Conservation (phyloP, 1,139 yeast genomes). For the Hyphopichia pseudoburtonii region DNA sequence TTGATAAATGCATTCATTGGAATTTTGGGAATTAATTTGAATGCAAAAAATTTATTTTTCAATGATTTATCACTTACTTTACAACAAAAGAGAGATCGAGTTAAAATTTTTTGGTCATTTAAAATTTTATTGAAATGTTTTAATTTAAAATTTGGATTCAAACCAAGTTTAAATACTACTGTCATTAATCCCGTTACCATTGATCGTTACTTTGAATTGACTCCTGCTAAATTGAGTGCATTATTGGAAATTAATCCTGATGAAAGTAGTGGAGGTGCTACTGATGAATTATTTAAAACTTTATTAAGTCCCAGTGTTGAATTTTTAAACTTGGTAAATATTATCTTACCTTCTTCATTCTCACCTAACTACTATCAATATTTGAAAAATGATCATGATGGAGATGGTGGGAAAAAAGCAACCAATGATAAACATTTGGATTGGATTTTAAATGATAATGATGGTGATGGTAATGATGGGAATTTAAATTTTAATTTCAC, state of each 20-base stretch:
- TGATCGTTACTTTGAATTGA: conserved; percentile 46
- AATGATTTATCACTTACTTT: conserved; percentile 42
- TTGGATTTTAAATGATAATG: conserved; percentile 50
- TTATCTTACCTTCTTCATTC: conserved; percentile 50
- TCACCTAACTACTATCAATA: conserved; percentile 51
- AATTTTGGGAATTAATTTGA: conserved; percentile 46
- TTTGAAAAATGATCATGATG: conserved; percentile 31
- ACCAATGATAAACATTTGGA: conserved; percentile 36
- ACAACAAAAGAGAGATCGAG: conserved; percentile 47
- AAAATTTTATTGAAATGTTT: conserved; percentile 53
- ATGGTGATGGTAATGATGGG: conserved; percentile 53
- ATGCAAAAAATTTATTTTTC: conserved; percentile 46
- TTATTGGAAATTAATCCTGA: conserved; percentile 21
- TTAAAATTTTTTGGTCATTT: conserved; percentile 62
- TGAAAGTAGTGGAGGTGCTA: conserved; percentile 15
- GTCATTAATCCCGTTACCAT: conserved; percentile 52
- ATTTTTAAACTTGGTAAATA: conserved; percentile 44
- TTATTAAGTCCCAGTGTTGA: conserved; percentile 46
- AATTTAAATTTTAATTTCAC: conserved; percentile 48
- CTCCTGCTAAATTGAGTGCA: conserved; percentile 46
- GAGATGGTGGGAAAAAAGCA: conserved; percentile 18
- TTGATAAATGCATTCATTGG: conserved; percentile 49
- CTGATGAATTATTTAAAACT: conserved; percentile 39
- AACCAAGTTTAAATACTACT: conserved; percentile 49
- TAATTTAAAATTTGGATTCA: conserved; percentile 50